Evolutionary conservation across 106 monocot species (phyloP), one percentile per base, ranked within the genome.

Genomic region (Dioscorea dumetorum): DNA sequence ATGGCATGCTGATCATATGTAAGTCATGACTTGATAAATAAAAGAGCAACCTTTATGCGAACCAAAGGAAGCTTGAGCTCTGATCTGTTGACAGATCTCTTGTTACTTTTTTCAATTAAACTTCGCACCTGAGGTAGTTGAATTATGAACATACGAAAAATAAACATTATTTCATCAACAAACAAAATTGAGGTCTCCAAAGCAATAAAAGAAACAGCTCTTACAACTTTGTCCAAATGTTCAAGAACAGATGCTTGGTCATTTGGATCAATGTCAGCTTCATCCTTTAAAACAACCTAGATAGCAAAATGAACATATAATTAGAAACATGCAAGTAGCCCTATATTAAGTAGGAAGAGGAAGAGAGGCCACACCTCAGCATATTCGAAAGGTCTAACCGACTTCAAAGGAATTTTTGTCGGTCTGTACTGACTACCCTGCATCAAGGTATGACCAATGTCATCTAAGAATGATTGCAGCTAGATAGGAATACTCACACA

Each of bases 311-410:
- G 13, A 5, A 54, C 49, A 76, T 4, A 54, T 24, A 60, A 54
- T 78, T 8, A 81, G 4, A 59, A 66, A 71, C 28, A 33, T 41
- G 24, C 14, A 61, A n/a, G 62, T 33, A 62, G 41, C 41, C 31
- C 33, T 6, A 67, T 24, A 28, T 12, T 48, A 52, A 63, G 48
- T 9, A 23, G 58, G 41, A 60, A 61, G 22, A n/a, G n/a, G n/a
- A n/a, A n/a, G n/a, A n/a, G n/a, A n/a, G 71, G 50, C 60, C 61
- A 72, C 82, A 89, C 95, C 86, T 99, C 99, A 62, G 84, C 78
- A 85, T 99, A 99, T 64, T 99, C 87, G 76, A 99, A 99, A 67
- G 89, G 93, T 69, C 99, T 93, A 17, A 99, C 99, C 22, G 87
- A 99, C 73, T 85, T 93, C 68, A 99, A 57, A 66, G 92, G 93